Evolutionary conservation across 2,329 filamentous ascomycete species (phyloP), one percentile per base, ranked within the genome.

Genomic region (Coleophoma crateriformis): DNA sequence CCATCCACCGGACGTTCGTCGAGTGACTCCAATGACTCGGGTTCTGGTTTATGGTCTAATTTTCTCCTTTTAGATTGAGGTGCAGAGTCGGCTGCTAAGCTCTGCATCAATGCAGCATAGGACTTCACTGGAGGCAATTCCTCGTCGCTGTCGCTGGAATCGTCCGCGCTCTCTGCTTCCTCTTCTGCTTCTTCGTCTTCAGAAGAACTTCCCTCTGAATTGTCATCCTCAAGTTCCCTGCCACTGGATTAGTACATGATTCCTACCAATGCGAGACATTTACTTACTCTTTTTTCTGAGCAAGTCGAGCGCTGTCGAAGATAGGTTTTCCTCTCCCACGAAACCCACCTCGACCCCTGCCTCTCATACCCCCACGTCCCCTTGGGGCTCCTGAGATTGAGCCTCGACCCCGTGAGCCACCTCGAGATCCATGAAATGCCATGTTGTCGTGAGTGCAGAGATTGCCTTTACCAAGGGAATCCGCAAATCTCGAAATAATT

Each of bases 61-160:
- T 84, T 85, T 49, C 81, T 72, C 62, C 79, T 72, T 61, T 85
- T 85, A 1, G 75, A 67, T 39, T 70, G 73, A 2, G 72, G 75
- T 19, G 62, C 67, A 19, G 66, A 61, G 3, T 71, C 68, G 22
- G 76, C 72, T 3, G 72, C 69, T 45, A 85, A 68, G 50, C 77
- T 82, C 58, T 82, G 75, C 59, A 85, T 69, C 7, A 85, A 68
- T 7, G 77, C 70, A 66, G 76, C 69, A 55, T 85, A 85, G 3
- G 82, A 75, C 32, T 72, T 71, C 22, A 70, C 66, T 22, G 67
- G 47, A 10, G 70, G 58, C 5, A 63, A 40, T 38, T 63, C 54
- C n/a, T 67, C 61, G 20, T 60, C 60, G 48, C 71, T 69, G 37
- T 67, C 66, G 17, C 75, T 71, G 43, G 75, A 75, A 37, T 68